Evolutionary conservation across 169 alveolate species (phyloP), one percentile per base, ranked within the genome.

Genomic region (Plasmodium billcollinsi): DNA sequence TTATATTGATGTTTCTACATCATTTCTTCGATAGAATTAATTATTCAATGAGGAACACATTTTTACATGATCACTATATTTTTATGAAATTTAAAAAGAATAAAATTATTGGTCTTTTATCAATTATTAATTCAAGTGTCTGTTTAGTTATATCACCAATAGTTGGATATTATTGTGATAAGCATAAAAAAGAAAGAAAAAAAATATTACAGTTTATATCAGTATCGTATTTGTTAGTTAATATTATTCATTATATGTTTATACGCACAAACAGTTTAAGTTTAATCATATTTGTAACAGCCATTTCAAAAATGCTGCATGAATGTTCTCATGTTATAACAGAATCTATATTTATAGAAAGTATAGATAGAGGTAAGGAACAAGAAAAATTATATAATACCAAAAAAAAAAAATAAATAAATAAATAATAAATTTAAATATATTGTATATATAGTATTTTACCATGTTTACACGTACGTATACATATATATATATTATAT

Each of bases 11-110:
- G 89, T 76, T 76, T 70, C 21, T 76, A 12, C 89, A 76, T 43
- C 89, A 76, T 0, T 76, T 76, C 47, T 76, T 76, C 33, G 89
- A 76, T 20, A 63, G 76, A 70, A 76, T 76, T 21, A 76, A 76
- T n/a, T 76, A 76, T 14, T 76, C 89, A n/a, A 76, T 76, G 89
- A 65, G 89, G 15, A 76, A 76, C 47, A 76, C 89, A 33, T 76
- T 76, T 29, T 45, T 76, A 21, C 89, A 76, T 50, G 89, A 76
- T 33, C 89, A 76, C 14, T 76, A 76, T 43, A 76, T 76, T 21
- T 76, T 26, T 65, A 21, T 76, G 59, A 76, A 76, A 58, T 76
- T 76, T 76, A 76, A 21, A 21, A 76, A 76, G 52, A 76, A 76
- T 56, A 76, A 76, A 76, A 21, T 76, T 14, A 76, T 76, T 58